Conservation (phyloP, 495 filamentous ascomycete species). For the Lophiotrema nucula region DNA sequence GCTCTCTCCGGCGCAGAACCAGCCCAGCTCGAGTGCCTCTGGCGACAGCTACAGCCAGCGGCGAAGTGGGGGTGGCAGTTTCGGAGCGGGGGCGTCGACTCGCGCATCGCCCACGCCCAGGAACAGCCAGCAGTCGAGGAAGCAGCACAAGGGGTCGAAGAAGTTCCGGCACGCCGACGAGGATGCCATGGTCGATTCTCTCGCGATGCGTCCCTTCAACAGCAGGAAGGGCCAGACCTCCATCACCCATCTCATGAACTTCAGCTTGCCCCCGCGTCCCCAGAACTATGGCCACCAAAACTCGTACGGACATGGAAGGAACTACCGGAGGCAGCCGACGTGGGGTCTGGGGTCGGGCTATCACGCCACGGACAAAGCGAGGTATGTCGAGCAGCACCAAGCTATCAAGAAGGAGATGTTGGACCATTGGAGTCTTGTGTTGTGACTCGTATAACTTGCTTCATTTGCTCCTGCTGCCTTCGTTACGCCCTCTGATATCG, state of each 20-base stretch:
- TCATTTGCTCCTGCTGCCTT: no score
- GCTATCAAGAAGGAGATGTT: no score
- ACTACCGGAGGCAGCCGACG: constrained; percentile 63
- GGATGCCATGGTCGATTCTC: constrained; percentile 81
- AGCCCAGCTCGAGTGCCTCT: constrained; percentile 35
- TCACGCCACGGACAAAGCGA: constrained; percentile 87
- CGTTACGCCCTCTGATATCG: no score
- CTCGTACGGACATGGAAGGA: constrained; percentile 49
- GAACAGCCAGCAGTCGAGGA: constrained; percentile 72
- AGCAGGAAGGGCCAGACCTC: constrained; percentile 91
- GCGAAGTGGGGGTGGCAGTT: constrained; percentile 61
- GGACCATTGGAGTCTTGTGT: no score
- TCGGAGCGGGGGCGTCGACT: constrained; percentile 53
- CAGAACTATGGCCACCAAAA: constrained; percentile 58
- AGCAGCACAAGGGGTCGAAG: constrained; percentile 67
- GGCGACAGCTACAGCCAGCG: constrained; percentile 50
- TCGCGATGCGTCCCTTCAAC: constrained; percentile 77
- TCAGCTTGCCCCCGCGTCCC: constrained; percentile 75
- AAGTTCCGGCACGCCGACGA: constrained; percentile 63
- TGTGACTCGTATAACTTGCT: no score
- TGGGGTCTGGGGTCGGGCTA: constrained; percentile 90
- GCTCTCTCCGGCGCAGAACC: constrained; percentile 40
- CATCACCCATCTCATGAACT: constrained; percentile 95
- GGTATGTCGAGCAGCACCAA: no score
- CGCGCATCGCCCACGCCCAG: constrained; percentile 50